Evolutionary conservation across 2,329 filamentous ascomycete species (phyloP), one percentile per base, ranked within the genome.

Genomic region (Rachicladosporium sp.): DNA sequence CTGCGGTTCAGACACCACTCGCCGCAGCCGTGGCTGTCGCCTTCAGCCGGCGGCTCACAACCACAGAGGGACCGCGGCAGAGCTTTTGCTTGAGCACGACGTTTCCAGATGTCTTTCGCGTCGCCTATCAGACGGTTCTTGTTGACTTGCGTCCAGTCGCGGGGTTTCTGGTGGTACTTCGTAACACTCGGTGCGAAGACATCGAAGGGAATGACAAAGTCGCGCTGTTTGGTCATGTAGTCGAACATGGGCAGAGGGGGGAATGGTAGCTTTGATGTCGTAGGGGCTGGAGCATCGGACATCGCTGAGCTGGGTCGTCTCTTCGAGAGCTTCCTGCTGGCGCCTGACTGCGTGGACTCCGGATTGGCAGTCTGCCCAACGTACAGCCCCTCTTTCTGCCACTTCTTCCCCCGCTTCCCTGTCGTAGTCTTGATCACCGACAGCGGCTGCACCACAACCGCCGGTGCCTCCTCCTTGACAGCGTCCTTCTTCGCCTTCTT

Each of bases 1-100:
- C 87, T 87, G 46, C 87, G 74, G 60, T 98, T 98, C 56, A 94
- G 83, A 62, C 91, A 98, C 52, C 82, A 74, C 46, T 94, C 86
- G 46, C 78, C 83, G 54, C 91, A 96, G 29, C 86, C 87, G 39
- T 80, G 77, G 15, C 15, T 19, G 5, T 53, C 50, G n/a, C 50
- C 44, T n/a, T 47, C 43, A 4, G 38, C 38, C 10, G 55, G 52
- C 11, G 74, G 68, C 32, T 67, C 77, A 64, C 87, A 93, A 43
- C 86, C 78, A 56, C 87, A 93, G 5, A 47, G 36, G 8, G 56
- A 59, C 10, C 43, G 39, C n/a, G 49, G 51, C 3, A 58, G 44
- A 11, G 40, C 45, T 19, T 19, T 19, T 5, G 15, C 15, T 19
- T 19, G 15, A 13, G 30, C 34, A 5, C 43, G 42, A 27, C 50